A percentile compares a stretch with the other conserved stretches of the same genome.
Conservation (phyloP, 2,329 filamentous ascomycete species). For the Geosmithia putterillii region DNA sequence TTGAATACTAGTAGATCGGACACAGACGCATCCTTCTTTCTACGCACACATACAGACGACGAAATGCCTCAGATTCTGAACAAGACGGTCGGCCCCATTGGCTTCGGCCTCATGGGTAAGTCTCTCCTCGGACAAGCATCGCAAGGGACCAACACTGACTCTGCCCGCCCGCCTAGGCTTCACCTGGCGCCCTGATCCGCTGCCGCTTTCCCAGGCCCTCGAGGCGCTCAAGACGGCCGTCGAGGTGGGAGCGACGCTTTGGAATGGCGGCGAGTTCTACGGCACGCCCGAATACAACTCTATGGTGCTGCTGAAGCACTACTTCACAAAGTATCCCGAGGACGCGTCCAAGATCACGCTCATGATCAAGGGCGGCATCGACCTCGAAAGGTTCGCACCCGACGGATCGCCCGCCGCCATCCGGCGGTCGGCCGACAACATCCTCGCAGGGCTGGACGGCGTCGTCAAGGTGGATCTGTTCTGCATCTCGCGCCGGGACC, state of each 20-base stretch:
- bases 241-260: constrained; percentile 30
- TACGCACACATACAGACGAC: neutral
- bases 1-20: too few species aligned
- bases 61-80: constrained; percentile 22
- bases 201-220: constrained; percentile 34
- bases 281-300: constrained; percentile 43
- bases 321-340: constrained; percentile 52
- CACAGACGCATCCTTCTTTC: too few species aligned
- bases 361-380: constrained; percentile 46
- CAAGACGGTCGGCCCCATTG: constrained; percentile 34
- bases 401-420: constrained; percentile 42
- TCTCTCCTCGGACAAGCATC: constrained; percentile 8
- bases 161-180: constrained; percentile 46
- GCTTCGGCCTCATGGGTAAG: constrained; percentile 43
- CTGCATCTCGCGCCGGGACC: constrained; percentile 44
- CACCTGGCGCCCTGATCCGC: constrained; percentile 25
- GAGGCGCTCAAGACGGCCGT: constrained; percentile 43
- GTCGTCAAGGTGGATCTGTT: constrained; percentile 50
- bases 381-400: constrained; percentile 19
- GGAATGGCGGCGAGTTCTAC: constrained; percentile 57
- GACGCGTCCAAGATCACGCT: constrained; percentile 50
- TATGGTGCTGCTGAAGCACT: constrained; percentile 46
- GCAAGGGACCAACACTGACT: constrained; percentile 6
- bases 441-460: constrained; percentile 36
- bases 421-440: constrained; percentile 45